phyloP scores from a whole-genome alignment of 2,329 filamentous ascomycete genomes.

The Dactylellina parvicollis region DNA sequence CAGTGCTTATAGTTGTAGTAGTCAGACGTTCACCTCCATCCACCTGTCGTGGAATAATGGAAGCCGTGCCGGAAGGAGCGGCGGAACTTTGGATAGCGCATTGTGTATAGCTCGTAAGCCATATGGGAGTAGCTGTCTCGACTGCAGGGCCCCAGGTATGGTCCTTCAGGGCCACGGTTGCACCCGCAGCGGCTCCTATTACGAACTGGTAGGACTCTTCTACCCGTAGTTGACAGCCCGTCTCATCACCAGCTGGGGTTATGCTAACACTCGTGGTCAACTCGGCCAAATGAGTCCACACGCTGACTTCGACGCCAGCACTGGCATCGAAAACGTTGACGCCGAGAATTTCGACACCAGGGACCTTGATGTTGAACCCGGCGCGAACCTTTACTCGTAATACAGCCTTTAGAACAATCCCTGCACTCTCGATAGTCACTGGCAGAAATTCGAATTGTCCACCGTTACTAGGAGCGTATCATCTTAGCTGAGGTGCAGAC shows the following conservation, averaged over 20 bases:
- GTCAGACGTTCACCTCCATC: conserved; percentile 58
- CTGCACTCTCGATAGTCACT: conserved; percentile 65
- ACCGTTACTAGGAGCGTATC: conserved; percentile 62
- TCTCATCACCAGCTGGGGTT: conserved; percentile 59
- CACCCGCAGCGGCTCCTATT: conserved; percentile 68
- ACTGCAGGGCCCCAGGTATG: conserved; percentile 67
- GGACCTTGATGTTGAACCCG: conserved; percentile 62
- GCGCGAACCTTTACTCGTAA: conserved; percentile 65
- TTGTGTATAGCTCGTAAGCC: conserved; percentile 65
- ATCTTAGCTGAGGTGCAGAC: neutral
- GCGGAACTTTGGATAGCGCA: conserved; percentile 20
- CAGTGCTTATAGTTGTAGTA: conserved; percentile 62
- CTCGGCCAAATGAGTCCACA: conserved; percentile 68
- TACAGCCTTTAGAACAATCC: conserved; percentile 64
- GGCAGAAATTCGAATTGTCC: conserved; percentile 69
- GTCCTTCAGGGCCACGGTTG: conserved; percentile 63
- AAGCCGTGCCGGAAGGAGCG: neutral
- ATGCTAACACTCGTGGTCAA: conserved; percentile 67
- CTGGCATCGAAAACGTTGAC: conserved; percentile 58
- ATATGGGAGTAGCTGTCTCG: conserved; percentile 65
- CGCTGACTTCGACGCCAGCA: conserved; percentile 65
- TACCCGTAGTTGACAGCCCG: conserved; percentile 64
- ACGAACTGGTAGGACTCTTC: conserved; percentile 66
- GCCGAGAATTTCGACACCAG: conserved; percentile 58
- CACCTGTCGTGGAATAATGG: conserved; percentile 19